Evolutionary conservation across 1,139 yeast species (phyloP), one percentile per base, ranked within the genome.

Genomic region (Debaryomyces subglobosus): DNA sequence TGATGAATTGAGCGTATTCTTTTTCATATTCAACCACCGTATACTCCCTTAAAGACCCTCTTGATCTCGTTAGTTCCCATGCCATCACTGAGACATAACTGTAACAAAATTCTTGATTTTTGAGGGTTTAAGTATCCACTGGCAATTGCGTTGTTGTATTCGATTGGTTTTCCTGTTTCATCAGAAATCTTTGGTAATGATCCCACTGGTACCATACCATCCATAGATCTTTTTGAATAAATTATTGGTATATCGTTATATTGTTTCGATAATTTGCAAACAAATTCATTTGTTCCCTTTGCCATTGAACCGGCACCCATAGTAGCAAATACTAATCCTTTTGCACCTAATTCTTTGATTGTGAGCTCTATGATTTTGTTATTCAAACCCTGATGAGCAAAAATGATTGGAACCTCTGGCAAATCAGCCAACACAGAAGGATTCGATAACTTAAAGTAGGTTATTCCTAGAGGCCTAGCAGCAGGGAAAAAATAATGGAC

Each of bases 241-340:
- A 85, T 73, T 2, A 84, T 73, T 0, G 90, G 89, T 35, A 82
- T 68, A 15, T 67, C 57, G 41, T 70, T 59, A 25, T 64, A 58
- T 13, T 62, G 53, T 18, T 57, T 43, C 53, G 72, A 67, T 27
- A 74, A 58, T 38, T 67, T 56, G 40, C 68, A 62, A 41, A 78
- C 52, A 15, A 65, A 67, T 40, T 72, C 68, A 55, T 81, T 82
- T 2, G 86, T 80, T 13, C 60, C 64, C 12, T 76, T 79, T 24
- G 83, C 73, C 67, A 85, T 66, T 2, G 87, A 81, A 0, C 90
- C 90, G 0, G 89, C 88, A 33, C 90, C 90, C 79, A 84, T 80
- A 3, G 88, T 82, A 0, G 89, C 90, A 43, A 85, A 67, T 1
- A 85, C 82, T 20, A 85, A 61, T 2, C 89, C 90, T 51, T 72